Evolutionary conservation across 768 basidiomycete genomes (phyloP), one percentile per base, ranked within the genome.

Genomic region (Tulasnella calospora): DNA sequence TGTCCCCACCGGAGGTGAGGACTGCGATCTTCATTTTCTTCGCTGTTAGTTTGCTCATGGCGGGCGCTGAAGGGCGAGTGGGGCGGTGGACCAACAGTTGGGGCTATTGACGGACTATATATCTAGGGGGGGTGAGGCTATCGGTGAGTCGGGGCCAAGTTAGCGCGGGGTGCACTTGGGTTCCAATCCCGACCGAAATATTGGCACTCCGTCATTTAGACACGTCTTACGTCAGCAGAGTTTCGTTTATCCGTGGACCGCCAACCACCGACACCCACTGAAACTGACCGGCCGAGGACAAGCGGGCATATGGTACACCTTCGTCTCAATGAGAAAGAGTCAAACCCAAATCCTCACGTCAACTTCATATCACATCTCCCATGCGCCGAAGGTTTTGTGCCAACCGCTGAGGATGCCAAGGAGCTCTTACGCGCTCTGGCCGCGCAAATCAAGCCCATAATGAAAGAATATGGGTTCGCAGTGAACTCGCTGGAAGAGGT

Each of bases 1-100:
- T 95, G 87, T 99, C 98, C 83, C 98, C 97, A 70, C 97, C 98
- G 2, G 92, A 94, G 0, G 98, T 99, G 80, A 99, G 89, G 73
- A 97, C 92, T 0, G 96, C 97, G 83, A 98, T 89, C 87, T 95
- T 96, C 91, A 96, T 94, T 81, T 84, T 81, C 72, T 71, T 78
- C 8, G 55, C 30, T 15, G 77, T 17, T n/a, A 27, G n/a, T n/a
- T 78, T n/a, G 44, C 70, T 27, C 69, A 51, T 38, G 27, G 61
- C 30, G 33, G 76, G 44, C 44, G 44, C 44, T 40, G n/a, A 40
- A 4, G 44, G 41, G 27, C 21, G 38, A 30, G 38, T 40, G 36
- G 71, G 23, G 41, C 23, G 21, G 12, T 72, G 71, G 38, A 40
- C 9, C 30, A 38, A 72, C 10, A 21, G 71, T 23, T 12, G 36